A percentile compares a stretch with the other conserved stretches of the same genome.
Evolutionary conservation across 345 rosid genomes (phyloP).

Genomic region (Aquilaria malaccensis): DNA sequence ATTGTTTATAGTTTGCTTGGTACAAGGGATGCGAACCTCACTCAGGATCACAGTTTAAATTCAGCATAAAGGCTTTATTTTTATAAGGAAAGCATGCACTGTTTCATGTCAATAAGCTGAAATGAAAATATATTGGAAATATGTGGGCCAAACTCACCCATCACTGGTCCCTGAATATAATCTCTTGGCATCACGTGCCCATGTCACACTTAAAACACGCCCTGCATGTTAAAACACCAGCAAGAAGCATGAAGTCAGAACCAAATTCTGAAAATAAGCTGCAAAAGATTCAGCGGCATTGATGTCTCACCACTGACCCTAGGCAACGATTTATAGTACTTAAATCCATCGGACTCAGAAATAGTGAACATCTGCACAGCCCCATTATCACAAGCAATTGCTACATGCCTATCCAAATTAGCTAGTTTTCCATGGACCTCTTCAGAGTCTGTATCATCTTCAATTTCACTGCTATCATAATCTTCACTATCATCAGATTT

Average conservation of each 20-base stretch:
- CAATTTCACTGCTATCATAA: conserved; percentile 48
- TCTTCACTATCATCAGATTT: conserved; percentile 29
- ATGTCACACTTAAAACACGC: conserved; percentile 67
- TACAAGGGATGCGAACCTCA: neutral
- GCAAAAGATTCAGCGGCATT: conserved; percentile 13
- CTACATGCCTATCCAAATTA: conserved; percentile 38
- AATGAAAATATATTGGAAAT: neutral
- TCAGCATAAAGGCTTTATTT: neutral
- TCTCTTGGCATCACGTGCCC: conserved; percentile 56
- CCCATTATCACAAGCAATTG: conserved; percentile 87
- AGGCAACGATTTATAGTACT: conserved; percentile 65
- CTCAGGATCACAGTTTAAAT: neutral
- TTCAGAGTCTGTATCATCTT: conserved; percentile 43
- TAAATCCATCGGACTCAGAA: conserved; percentile 46
- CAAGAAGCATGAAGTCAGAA: conserved; percentile 10
- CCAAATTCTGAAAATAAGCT: conserved; percentile 1
- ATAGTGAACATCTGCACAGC: conserved; percentile 58
- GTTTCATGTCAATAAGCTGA: neutral
- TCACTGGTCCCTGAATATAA: conserved; percentile 86
- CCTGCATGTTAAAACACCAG: conserved; percentile 36
- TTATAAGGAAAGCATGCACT: neutral
- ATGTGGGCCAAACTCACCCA: conserved; percentile 52
- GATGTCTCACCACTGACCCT: conserved; percentile 92
- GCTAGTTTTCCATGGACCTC: conserved; percentile 28
- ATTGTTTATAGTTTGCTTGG: conserved; percentile 1